Evolutionary conservation across 176 grass and related monocot species (phyloP).

Genomic region (sorghum (Sorghum bicolor)): DNA sequence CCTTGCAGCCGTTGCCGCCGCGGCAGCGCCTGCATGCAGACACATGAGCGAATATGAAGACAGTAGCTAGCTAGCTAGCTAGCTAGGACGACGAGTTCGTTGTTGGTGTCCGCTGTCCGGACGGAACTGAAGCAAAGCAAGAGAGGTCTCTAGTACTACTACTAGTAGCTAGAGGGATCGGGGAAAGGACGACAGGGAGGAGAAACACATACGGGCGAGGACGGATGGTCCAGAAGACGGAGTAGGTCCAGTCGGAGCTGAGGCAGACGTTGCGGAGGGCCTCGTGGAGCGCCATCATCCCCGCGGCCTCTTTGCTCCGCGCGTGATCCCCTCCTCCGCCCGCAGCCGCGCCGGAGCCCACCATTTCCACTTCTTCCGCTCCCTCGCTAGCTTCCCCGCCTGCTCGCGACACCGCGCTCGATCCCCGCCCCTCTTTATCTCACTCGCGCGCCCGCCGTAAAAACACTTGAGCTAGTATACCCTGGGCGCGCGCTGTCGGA

Average conservation of each 20-base stretch:
- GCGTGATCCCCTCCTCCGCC: constrained; percentile 61
- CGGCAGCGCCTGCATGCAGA: constrained; percentile 59
- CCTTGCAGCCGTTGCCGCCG: constrained; percentile 95
- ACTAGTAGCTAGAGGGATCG: background rate
- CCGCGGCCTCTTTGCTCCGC: constrained; percentile 92
- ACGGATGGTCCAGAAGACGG: constrained; percentile 99
- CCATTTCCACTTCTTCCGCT: constrained; percentile 46
- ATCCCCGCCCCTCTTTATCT: background rate
- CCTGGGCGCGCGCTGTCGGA: no score
- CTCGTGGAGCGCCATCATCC: constrained; percentile 99
- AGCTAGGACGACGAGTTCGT: no score
- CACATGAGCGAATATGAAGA: no score
- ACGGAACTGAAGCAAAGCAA: background rate
- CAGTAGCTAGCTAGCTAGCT: no score
- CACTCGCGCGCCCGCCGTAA: background rate
- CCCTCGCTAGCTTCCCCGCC: no score
- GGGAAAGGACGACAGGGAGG: no score
- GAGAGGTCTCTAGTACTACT: background rate
- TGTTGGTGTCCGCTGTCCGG: no score
- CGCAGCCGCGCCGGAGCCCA: constrained; percentile 65
- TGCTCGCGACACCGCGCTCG: background rate
- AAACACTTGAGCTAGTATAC: background rate
- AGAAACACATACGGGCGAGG: constrained; percentile 88
- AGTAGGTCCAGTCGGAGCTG: constrained; percentile 97
- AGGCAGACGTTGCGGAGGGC: constrained; percentile 94